phyloP scores from a whole-genome alignment of 805 yeast species.

The Starmerella asiatica region DNA sequence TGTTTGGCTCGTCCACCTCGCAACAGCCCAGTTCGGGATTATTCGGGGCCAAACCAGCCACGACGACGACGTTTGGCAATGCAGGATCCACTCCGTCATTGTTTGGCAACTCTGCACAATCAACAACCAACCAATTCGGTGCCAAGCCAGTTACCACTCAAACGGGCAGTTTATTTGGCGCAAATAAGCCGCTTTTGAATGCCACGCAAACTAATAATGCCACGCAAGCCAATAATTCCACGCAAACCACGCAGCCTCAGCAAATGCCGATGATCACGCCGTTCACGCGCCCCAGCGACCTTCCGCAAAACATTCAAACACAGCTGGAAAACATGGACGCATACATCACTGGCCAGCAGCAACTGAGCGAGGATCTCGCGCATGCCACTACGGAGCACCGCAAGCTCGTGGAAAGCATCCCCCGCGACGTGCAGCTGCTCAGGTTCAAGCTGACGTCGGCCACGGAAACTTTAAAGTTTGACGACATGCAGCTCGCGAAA shows the following conservation, averaged over 20 bases:
- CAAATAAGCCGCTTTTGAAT: slow-evolving; percentile 2
- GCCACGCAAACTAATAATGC: neutral
- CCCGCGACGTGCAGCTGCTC: slow-evolving; percentile 42
- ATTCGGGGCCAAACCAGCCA: too few species aligned
- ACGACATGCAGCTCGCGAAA: slow-evolving; percentile 27
- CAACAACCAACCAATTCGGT: too few species aligned
- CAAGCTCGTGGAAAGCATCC: slow-evolving; percentile 35
- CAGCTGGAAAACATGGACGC: slow-evolving; percentile 44
- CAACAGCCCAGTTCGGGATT: too few species aligned
- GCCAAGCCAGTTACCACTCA: slow-evolving; percentile 1
- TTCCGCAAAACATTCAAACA: slow-evolving; percentile 39
- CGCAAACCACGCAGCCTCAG: slow-evolving; percentile 18
- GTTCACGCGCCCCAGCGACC: slow-evolving; percentile 45
- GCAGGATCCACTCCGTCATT: too few species aligned
- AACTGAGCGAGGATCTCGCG: slow-evolving; percentile 39
- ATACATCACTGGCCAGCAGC: slow-evolving; percentile 41
- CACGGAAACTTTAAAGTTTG: slow-evolving; percentile 40
- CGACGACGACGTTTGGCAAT: too few species aligned
- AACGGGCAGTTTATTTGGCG: neutral
- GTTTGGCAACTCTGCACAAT: too few species aligned
- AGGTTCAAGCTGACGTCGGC: slow-evolving; percentile 37
- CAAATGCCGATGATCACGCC: slow-evolving; percentile 34
- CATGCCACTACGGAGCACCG: slow-evolving; percentile 32
- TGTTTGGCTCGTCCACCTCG: too few species aligned
- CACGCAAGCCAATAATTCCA: slow-evolving; percentile 3